Evolutionary conservation across 2,329 filamentous ascomycete species (phyloP).

Genomic region (Trichoderma asperellum): DNA sequence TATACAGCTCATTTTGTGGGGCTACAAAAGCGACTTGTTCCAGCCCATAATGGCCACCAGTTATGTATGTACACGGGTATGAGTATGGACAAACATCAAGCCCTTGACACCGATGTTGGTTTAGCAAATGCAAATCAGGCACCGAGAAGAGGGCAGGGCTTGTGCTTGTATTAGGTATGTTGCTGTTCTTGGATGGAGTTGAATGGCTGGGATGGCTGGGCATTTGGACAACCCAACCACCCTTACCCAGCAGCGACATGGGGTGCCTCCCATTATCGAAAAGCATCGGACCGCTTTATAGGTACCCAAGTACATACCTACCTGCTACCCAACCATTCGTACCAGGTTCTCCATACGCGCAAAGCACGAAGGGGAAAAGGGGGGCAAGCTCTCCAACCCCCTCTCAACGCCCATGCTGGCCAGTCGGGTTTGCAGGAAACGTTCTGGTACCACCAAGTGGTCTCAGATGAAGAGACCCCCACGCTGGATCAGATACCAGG

Average conservation of each 20-base stretch:
- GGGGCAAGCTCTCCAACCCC: conserved; percentile 3
- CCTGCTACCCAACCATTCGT: background rate
- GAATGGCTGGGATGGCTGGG: conserved; percentile 12
- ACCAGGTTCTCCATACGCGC: conserved; percentile 14
- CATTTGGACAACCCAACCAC: conserved; percentile 1
- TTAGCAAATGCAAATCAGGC: conserved; percentile 20
- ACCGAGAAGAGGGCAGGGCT: conserved; percentile 10
- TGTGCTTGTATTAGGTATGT: conserved; percentile 20
- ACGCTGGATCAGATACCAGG: conserved; percentile 27
- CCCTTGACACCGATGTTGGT: background rate
- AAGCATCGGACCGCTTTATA: background rate
- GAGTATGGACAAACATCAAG: background rate
- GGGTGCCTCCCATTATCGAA: background rate
- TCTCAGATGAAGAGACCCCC: conserved; percentile 25
- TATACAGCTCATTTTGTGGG: background rate
- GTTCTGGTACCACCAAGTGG: conserved; percentile 17
- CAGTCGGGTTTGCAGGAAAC: conserved; percentile 30
- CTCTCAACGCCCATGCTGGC: conserved; percentile 16
- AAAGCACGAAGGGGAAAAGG: conserved; percentile 11
- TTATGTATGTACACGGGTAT: background rate
- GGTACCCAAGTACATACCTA: background rate
- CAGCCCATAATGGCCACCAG: background rate
- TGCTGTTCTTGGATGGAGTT: conserved; percentile 26
- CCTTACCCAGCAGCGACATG: background rate
- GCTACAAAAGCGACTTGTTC: conserved; percentile 5